Evolutionary conservation across 306 rosid genomes (phyloP).

Genomic region (Acacia acuminata): DNA sequence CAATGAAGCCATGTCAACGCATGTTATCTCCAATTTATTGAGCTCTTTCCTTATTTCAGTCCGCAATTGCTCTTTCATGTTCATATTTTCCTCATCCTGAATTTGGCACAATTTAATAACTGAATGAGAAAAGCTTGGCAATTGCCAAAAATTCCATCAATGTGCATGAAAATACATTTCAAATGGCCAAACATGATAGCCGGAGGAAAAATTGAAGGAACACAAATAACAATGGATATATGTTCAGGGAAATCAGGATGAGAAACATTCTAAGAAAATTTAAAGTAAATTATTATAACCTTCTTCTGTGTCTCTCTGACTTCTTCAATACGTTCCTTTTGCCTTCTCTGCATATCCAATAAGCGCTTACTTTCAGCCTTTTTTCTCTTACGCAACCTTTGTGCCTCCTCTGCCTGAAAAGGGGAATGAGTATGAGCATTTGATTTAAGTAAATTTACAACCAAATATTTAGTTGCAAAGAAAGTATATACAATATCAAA

Average conservation of each 20-base stretch:
- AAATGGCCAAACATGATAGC: not conserved
- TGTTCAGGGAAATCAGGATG: slow-evolving; percentile 13
- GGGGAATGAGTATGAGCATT: slow-evolving; percentile 13
- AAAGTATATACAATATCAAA: not conserved
- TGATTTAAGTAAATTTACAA: slow-evolving; percentile 20
- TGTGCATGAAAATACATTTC: slow-evolving; percentile 14
- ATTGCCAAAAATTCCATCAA: not conserved
- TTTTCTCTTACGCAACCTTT: slow-evolving; percentile 78
- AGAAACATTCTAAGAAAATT: not conserved
- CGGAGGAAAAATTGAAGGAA: slow-evolving; percentile 15
- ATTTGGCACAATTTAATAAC: slow-evolving; percentile 35
- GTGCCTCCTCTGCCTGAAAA: slow-evolving; percentile 86
- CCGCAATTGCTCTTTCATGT: slow-evolving; percentile 79
- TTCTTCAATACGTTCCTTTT: slow-evolving; percentile 89
- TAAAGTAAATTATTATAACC: slow-evolving; percentile 48
- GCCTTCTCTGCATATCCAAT: slow-evolving; percentile 77
- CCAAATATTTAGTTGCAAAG: slow-evolving; percentile 2
- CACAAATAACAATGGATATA: not conserved
- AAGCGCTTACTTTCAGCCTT: slow-evolving; percentile 71
- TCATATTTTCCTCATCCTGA: slow-evolving; percentile 82
- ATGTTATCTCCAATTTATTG: slow-evolving; percentile 58
- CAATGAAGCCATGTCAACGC: slow-evolving; percentile 76
- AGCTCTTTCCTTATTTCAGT: slow-evolving; percentile 69
- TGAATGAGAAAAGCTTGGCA: slow-evolving; percentile 9
- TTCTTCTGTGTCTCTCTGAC: slow-evolving; percentile 90